A percentile compares a stretch with the other conserved stretches of the same genome.
phyloP scores from a whole-genome alignment of 805 yeast genomes.

The Wickerhamiella qilinensis region DNA sequence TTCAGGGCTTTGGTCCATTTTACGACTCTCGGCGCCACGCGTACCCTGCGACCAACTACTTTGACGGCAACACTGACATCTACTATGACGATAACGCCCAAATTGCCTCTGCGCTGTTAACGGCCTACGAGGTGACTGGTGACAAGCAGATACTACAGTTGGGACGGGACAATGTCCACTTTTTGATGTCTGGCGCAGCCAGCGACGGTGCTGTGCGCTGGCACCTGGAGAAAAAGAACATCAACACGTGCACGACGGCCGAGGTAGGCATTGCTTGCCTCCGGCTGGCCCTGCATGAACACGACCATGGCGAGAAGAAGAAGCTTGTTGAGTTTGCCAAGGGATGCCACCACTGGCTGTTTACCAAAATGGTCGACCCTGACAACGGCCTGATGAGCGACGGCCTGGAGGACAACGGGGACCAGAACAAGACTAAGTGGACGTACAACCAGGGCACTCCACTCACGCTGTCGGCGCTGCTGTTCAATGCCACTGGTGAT shows the following conservation, averaged over 20 bases:
- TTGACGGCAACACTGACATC: constrained; percentile 43
- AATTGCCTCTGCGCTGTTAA: constrained; percentile 44
- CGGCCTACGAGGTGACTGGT: constrained; percentile 53
- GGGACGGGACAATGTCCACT: constrained; percentile 42
- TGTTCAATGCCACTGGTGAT: constrained; percentile 36
- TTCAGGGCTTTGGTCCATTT: constrained; percentile 34
- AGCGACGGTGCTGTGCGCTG: constrained; percentile 49
- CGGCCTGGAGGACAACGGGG: constrained; percentile 33
- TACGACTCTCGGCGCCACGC: constrained; percentile 36
- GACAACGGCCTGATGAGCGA: constrained; percentile 42
- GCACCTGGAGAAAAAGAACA: constrained; percentile 45
- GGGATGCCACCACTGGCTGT: constrained; percentile 42
- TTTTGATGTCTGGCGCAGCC: constrained; percentile 43
- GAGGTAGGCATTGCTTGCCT: constrained; percentile 50
- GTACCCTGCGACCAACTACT: constrained; percentile 49
- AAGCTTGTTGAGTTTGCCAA: constrained; percentile 42
- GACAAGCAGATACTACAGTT: constrained; percentile 35
- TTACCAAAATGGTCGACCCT: constrained; percentile 34
- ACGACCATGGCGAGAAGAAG: constrained; percentile 20
- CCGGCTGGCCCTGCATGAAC: constrained; percentile 36
- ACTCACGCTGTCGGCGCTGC: constrained; percentile 34
- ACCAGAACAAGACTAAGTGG: constrained; percentile 38
- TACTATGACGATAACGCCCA: constrained; percentile 68
- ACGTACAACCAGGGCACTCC: constrained; percentile 57
- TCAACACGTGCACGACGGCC: constrained; percentile 52